Percentiles rank a stretch among this genome's conserved stretches.
Evolutionary conservation across 2,329 filamentous ascomycete species (phyloP).

Genomic region (Rutstroemia sp.): DNA sequence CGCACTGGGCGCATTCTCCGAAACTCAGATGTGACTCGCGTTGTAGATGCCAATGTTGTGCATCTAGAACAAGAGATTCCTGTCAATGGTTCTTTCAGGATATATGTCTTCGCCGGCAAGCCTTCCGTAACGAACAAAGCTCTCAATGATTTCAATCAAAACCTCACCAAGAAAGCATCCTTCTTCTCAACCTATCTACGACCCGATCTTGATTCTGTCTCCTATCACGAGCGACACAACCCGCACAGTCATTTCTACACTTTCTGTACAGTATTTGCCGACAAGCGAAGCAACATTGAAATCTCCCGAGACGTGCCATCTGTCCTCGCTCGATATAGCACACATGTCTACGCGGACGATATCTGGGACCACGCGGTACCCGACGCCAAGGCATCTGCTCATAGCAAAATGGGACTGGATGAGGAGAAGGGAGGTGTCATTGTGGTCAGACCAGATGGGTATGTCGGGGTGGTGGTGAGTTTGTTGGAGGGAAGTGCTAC

Average conservation of each 20-base stretch:
- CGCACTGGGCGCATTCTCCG: slow-evolving; percentile 68
- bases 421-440: slow-evolving; percentile 69
- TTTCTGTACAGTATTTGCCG: slow-evolving; percentile 67
- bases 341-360: slow-evolving; percentile 84
- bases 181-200: slow-evolving; percentile 65
- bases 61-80: slow-evolving; percentile 87
- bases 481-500: slow-evolving; percentile 72
- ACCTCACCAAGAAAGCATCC: slow-evolving; percentile 57
- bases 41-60: slow-evolving; percentile 82
- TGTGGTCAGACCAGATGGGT: slow-evolving; percentile 80
- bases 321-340: slow-evolving; percentile 65
- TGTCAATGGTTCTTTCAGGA: slow-evolving; percentile 77
- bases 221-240: slow-evolving; percentile 74
- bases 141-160: slow-evolving; percentile 60
- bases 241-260: slow-evolving; percentile 81
- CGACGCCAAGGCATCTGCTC: slow-evolving; percentile 64
- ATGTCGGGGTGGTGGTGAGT: slow-evolving; percentile 69
- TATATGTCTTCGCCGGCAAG: slow-evolving; percentile 78
- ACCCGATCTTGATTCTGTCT: slow-evolving; percentile 52
- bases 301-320: slow-evolving; percentile 64
- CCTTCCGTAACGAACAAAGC: slow-evolving; percentile 52
- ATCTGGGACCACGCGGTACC: slow-evolving; percentile 64
- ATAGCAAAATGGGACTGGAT: slow-evolving; percentile 79
- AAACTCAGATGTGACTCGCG: slow-evolving; percentile 75
- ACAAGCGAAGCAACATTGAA: slow-evolving; percentile 60